Conservation (phyloP, 1,284 basidiomycete genomes). For the Meripilus lineatus region DNA sequence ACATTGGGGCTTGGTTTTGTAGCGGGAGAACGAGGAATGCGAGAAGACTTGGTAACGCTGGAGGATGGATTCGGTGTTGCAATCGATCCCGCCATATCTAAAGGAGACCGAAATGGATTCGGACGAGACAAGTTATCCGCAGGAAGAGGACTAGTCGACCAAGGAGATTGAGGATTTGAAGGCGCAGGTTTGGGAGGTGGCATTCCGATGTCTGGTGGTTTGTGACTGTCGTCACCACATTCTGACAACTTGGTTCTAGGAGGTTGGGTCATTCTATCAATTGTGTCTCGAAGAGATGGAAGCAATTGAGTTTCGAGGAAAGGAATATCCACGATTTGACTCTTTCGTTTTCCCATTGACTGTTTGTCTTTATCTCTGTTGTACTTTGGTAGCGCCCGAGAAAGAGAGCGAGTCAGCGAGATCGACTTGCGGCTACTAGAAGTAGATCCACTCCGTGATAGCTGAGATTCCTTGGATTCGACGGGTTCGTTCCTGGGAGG, state of each 20-base stretch:
- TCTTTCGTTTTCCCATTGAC: constrained; percentile 32
- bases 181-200: too few relatives aligned
- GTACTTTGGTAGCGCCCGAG: constrained; percentile 11
- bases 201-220: too few relatives aligned
- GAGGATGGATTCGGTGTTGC: too few relatives aligned
- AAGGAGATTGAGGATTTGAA: too few relatives aligned
- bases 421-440: constrained; percentile 14
- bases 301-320: constrained; percentile 57
- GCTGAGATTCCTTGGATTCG: background rate
- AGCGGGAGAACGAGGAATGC: too few relatives aligned
- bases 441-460: background rate
- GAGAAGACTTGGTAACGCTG: too few relatives aligned
- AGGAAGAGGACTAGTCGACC: too few relatives aligned
- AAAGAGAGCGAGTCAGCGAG: constrained; percentile 15
- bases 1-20: background rate
- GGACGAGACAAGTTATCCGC: too few relatives aligned
- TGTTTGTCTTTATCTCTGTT: constrained; percentile 16
- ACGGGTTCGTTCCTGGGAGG: constrained; percentile 1
- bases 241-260: constrained; percentile 8
- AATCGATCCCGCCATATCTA: too few relatives aligned
- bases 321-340: constrained; percentile 46
- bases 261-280: constrained; percentile 59
- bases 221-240: background rate
- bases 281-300: constrained; percentile 64
- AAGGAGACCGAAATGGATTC: too few relatives aligned